Evolutionary conservation across 345 rosid species (phyloP).

Genomic region (Citrus sp.): DNA sequence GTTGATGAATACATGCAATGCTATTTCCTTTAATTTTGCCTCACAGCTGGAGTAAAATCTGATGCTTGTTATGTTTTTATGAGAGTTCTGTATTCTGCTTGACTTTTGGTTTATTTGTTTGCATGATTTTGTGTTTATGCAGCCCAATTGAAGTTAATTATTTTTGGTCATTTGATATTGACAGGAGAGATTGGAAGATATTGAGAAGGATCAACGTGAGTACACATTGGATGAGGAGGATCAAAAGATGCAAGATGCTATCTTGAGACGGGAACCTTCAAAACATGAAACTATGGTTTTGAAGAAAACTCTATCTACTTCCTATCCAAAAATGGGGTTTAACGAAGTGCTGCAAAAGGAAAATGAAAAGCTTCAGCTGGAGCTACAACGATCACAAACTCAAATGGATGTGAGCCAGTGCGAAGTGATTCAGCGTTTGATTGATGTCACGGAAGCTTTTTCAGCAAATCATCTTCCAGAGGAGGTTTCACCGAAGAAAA

Average conservation of each 20-base stretch:
- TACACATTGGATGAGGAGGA: conserved; percentile 93
- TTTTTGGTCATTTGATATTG: conserved; percentile 5
- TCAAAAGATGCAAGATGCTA: conserved; percentile 76
- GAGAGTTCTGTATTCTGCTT: background rate
- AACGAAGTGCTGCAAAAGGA: conserved; percentile 78
- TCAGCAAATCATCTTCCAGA: conserved; percentile 39
- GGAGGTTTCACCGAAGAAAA: conserved; percentile 44
- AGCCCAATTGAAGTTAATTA: conserved; percentile 3
- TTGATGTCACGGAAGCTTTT: conserved; percentile 76
- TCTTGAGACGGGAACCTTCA: conserved; percentile 69
- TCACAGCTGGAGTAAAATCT: background rate
- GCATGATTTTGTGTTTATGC: background rate
- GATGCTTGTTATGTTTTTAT: background rate
- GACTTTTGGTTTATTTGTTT: background rate
- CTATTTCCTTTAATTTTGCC: background rate
- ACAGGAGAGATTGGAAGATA: conserved; percentile 83
- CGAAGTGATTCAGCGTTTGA: conserved; percentile 82
- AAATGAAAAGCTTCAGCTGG: conserved; percentile 72
- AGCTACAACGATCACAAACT: conserved; percentile 82
- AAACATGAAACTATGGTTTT: conserved; percentile 58
- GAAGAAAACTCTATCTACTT: conserved; percentile 83
- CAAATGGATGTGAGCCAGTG: conserved; percentile 77
- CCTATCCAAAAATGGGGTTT: conserved; percentile 82
- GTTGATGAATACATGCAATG: background rate
- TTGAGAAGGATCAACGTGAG: conserved; percentile 88